These are phyloP conservation scores for Akebia trifoliata DNA, from an alignment of 164 flowering plant species.

Conservation along the genomic window DNA sequence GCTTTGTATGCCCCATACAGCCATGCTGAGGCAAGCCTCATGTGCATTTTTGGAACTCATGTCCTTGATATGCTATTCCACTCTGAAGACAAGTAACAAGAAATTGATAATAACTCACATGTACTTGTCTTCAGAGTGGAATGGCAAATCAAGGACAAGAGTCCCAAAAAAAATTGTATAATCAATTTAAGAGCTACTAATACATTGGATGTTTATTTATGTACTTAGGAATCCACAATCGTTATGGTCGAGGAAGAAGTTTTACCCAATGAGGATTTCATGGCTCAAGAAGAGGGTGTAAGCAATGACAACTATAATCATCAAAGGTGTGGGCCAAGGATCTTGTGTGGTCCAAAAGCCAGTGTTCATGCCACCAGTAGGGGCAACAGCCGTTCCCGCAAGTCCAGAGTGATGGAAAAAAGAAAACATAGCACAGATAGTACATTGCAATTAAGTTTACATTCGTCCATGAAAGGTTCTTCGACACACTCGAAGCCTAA, in stretches of 20 bases:
- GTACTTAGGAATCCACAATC: slow-evolving; percentile 11
- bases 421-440: slow-evolving; percentile 16
- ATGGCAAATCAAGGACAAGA: no score
- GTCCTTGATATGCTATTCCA: no score
- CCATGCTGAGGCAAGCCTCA: no score
- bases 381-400: slow-evolving; percentile 7
- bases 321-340: slow-evolving; percentile 9
- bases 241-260: slow-evolving; percentile 14
- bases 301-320: no score
- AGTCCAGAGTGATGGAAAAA: slow-evolving; percentile 15
- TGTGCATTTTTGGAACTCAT: no score
- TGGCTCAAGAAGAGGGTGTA: slow-evolving; percentile 14
- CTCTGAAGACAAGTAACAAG: no score
- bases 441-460: slow-evolving; percentile 23
- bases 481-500: slow-evolving; percentile 11
- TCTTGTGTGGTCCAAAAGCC: background rate
- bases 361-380: background rate
- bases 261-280: slow-evolving; percentile 14
- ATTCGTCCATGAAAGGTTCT: slow-evolving; percentile 19
- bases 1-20: no score
- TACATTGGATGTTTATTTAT: background rate
- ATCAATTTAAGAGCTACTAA: no score
- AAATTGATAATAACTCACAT: no score
- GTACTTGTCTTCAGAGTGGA: no score
- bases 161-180: no score